Percentiles rank a stretch among this genome's conserved stretches.
Conservation (phyloP, 306 rosid genomes). For the Mucuna pruriens region DNA sequence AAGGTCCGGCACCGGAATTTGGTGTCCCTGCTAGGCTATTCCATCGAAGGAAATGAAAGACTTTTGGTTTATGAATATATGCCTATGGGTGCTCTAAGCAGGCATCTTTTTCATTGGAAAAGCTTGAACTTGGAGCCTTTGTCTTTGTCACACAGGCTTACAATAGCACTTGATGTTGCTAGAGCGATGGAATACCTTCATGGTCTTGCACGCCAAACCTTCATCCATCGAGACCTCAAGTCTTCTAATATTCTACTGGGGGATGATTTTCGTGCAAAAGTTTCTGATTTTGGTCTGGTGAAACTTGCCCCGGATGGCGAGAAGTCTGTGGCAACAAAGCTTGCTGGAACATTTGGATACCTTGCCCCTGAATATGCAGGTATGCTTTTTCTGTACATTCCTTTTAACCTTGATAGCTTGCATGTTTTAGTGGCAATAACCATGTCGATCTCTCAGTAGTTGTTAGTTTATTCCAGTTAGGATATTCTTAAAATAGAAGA, state of each 20-base stretch:
- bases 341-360: slow-evolving; percentile 91
- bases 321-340: slow-evolving; percentile 71
- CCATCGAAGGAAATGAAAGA: slow-evolving; percentile 68
- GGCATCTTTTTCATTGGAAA: slow-evolving; percentile 81
- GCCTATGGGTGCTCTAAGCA: slow-evolving; percentile 86
- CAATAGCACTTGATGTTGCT: slow-evolving; percentile 84
- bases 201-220: slow-evolving; percentile 64
- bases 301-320: slow-evolving; percentile 84
- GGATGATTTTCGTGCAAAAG: slow-evolving; percentile 72
- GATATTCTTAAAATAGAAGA: background rate
- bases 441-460: background rate
- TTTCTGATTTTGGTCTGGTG: slow-evolving; percentile 86
- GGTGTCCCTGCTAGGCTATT: slow-evolving; percentile 75
- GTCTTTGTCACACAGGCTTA: slow-evolving; percentile 70
- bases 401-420: background rate
- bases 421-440: slow-evolving; percentile 18
- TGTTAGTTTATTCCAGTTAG: slow-evolving; percentile 10
- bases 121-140: slow-evolving; percentile 65
- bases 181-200: slow-evolving; percentile 84
- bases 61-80: slow-evolving; percentile 77
- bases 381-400: slow-evolving; percentile 28
- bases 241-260: slow-evolving; percentile 79
- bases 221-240: slow-evolving; percentile 83
- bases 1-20: slow-evolving; percentile 80
- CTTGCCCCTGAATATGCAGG: slow-evolving; percentile 95